Base-by-base conservation (phyloP, 1,284 basidiomycete genomes). In the Moesziomyces antarcticus region DNA sequence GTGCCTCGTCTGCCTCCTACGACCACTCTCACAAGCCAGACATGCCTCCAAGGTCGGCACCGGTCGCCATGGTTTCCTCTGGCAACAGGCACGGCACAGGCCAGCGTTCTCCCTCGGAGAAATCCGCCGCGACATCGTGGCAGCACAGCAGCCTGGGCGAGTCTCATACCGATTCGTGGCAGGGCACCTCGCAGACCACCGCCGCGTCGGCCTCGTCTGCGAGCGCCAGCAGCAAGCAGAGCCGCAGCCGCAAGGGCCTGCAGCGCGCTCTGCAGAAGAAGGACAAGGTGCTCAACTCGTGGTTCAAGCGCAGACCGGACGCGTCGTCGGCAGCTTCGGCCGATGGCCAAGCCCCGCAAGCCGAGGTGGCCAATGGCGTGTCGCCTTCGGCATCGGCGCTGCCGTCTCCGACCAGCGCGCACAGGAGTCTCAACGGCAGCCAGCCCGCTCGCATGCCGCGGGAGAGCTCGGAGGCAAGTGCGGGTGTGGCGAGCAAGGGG, bases 241-340 rank as follows among this genome's bases (percentile, higher is more conserved):
- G 57, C 18, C 58, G 59, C n/a, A 55, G 63, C 30, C 55, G 67
- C 48, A 73, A 63, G 22, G 73, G 70, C 5, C 44, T 72, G 16
- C 62, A 63, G 33, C 52, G 51, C 21, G 68, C 65, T 20, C 48
- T 72, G 27, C 59, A 62, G 55, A 76, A 66, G 56, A 76, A 71
- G 58, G 74, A 77, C 55, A 73, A 73, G 63, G 60, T 66, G 60
- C 52, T 79, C 48, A 65, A 45, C 51, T 71, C 62, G 11, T 79
- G 75, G 77, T 77, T 79, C 57, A 67, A 70, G 42, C 75, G 63
- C 25, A 64, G 53, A 37, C 64, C 66, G 5, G 59, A 60, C 3
- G 27, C 13, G 22, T 24, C 53, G 9, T 24, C 58, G 16, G 16
- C 42, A 33, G 24, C 56, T 27, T 57, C 56, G 3, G 41, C 33